phyloP scores from a whole-genome alignment of 2,329 filamentous ascomycete genomes.

The Trichoderma harzianum region DNA sequence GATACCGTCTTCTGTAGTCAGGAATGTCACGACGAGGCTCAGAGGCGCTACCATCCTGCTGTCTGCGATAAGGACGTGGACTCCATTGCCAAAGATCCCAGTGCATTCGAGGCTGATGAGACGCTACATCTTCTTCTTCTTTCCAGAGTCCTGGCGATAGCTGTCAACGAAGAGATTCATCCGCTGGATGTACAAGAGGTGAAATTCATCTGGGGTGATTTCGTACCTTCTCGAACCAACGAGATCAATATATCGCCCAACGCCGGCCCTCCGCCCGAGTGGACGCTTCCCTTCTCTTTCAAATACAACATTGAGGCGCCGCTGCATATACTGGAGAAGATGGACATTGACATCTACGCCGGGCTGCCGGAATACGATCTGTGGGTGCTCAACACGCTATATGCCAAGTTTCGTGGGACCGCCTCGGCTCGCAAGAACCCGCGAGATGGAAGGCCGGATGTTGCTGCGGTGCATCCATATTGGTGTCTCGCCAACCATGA shows the following conservation, averaged over 20 bases:
- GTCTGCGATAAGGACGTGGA: conserved; percentile 66
- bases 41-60: conserved; percentile 59
- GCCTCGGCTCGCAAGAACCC: conserved; percentile 79
- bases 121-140: conserved; percentile 62
- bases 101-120: conserved; percentile 56
- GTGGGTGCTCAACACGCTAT: conserved; percentile 88
- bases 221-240: conserved; percentile 51
- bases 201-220: conserved; percentile 69
- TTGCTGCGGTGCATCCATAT: conserved; percentile 88
- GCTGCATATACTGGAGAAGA: conserved; percentile 75
- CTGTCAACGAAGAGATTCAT: conserved; percentile 56
- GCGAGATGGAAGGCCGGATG: conserved; percentile 78
- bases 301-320: conserved; percentile 70
- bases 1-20: conserved; percentile 66
- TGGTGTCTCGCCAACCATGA: conserved; percentile 98
- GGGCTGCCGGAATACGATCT: conserved; percentile 59
- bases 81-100: conserved; percentile 61
- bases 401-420: conserved; percentile 88
- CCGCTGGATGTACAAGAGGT: conserved; percentile 62
- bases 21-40: conserved; percentile 55
- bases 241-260: conserved; percentile 53
- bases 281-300: conserved; percentile 76
- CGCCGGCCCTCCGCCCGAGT: conserved; percentile 55
- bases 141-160: conserved; percentile 60
- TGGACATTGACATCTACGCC: conserved; percentile 75